A percentile compares a stretch with the other conserved stretches of the same genome.
Conservation (phyloP, 495 filamentous ascomycete species). For the Talaromyces thailandensis region DNA sequence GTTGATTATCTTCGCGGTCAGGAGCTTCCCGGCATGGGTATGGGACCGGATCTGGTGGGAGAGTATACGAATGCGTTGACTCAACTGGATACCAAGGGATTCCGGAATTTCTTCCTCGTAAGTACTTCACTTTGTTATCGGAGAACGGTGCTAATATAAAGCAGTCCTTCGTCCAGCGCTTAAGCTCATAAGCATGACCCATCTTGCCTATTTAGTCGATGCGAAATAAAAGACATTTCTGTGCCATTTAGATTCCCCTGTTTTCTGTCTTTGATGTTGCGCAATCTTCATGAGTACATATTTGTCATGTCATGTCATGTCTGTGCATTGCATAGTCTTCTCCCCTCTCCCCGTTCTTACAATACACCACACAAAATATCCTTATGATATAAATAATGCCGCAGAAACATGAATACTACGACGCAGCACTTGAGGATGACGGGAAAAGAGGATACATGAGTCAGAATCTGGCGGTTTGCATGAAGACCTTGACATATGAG, state of each 20-base stretch:
- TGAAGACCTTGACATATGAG: too few relatives aligned
- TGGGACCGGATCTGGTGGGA: constrained; percentile 39
- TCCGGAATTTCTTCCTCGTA: constrained; percentile 48
- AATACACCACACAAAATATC: background rate
- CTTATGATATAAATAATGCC: background rate
- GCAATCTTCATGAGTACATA: background rate
- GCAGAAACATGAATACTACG: background rate
- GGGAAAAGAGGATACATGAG: background rate
- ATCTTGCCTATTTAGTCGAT: background rate
- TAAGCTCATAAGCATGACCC: constrained; percentile 30
- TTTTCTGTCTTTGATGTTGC: background rate
- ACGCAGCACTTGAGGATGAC: background rate
- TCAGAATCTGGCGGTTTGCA: too few relatives aligned
- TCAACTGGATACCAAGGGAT: constrained; percentile 41
- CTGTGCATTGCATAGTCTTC: background rate
- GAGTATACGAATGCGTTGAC: constrained; percentile 48
- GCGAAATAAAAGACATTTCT: background rate
- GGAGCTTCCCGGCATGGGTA: constrained; percentile 46
- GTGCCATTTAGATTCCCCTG: background rate
- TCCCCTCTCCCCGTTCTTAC: background rate
- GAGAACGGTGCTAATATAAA: constrained; percentile 9
- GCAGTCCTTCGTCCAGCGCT: constrained; percentile 39
- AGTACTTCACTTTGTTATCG: constrained; percentile 7
- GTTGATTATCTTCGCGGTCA: constrained; percentile 42
- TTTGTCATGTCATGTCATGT: background rate